A percentile compares a stretch with the other conserved stretches of the same genome.
Conservation (phyloP, 257 asterid species). For the Salvia hispanica region DNA sequence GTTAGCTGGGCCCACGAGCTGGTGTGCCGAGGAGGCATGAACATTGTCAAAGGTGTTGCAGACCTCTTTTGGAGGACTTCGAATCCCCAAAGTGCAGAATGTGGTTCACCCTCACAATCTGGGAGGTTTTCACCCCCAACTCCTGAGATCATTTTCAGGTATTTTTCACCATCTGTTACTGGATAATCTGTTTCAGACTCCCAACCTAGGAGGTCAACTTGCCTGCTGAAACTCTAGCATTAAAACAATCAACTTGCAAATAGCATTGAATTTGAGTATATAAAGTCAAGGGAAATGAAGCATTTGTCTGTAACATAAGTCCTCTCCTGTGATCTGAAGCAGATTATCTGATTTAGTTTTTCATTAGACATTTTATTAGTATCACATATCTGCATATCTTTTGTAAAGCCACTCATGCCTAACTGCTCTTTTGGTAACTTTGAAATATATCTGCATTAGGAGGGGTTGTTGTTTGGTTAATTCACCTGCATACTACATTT, state of each 20-base stretch:
- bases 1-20: constrained; percentile 37
- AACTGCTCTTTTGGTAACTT: neutral
- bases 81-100: constrained; percentile 64
- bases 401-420: constrained; percentile 13
- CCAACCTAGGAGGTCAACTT: constrained; percentile 18
- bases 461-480: constrained; percentile 7
- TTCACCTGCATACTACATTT: neutral
- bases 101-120: constrained; percentile 46
- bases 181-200: constrained; percentile 16
- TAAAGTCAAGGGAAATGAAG: constrained; percentile 16
- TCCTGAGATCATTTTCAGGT: constrained; percentile 76
- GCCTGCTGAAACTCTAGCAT: constrained; percentile 10
- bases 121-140: constrained; percentile 70
- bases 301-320: neutral
- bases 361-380: constrained; percentile 7
- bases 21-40: constrained; percentile 61
- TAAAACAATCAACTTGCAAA: constrained; percentile 6
- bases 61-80: constrained; percentile 85
- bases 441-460: constrained; percentile 8
- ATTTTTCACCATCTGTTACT: constrained; percentile 13
- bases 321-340: constrained; percentile 4
- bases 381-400: neutral
- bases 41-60: constrained; percentile 94
- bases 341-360: constrained; percentile 19
- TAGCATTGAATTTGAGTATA: constrained; percentile 15